phyloP scores from a whole-genome alignment of 768 basidiomycete species.

The Candolleomyces eurysporus region DNA sequence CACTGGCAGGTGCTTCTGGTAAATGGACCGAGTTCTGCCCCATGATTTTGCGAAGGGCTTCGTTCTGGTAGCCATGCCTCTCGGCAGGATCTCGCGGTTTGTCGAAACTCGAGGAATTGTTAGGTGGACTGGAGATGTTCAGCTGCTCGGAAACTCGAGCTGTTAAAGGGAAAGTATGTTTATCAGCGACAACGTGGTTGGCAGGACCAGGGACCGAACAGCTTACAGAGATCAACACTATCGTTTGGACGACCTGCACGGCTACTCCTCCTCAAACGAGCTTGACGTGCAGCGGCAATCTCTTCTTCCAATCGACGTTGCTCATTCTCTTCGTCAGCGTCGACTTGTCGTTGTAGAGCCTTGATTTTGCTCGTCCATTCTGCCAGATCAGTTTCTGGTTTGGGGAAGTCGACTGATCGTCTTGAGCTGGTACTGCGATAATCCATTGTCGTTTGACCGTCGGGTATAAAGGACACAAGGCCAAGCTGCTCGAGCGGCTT shows the following conservation, averaged over 20 bases:
- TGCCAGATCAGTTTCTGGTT: constrained; percentile 64
- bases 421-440: constrained; percentile 18
- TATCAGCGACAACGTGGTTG: not conserved
- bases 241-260: constrained; percentile 36
- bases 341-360: constrained; percentile 76
- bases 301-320: constrained; percentile 65
- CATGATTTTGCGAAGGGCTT: constrained; percentile 46
- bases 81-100: constrained; percentile 27
- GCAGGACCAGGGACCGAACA: constrained; percentile 22
- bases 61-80: constrained; percentile 41
- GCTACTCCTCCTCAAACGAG: constrained; percentile 45
- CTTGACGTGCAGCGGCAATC: constrained; percentile 54
- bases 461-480: not conserved
- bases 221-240: constrained; percentile 44
- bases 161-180: not conserved
- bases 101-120: constrained; percentile 20
- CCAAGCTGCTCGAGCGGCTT: too few species aligned
- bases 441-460: constrained; percentile 16
- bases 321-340: constrained; percentile 78
- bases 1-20: constrained; percentile 12
- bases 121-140: constrained; percentile 6
- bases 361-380: constrained; percentile 84
- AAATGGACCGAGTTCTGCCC: constrained; percentile 30
- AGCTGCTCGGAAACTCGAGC: constrained; percentile 17
- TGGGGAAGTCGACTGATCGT: constrained; percentile 39